phyloP scores from a whole-genome alignment of 2,329 filamentous ascomycete genomes.

The Sclerotinia minor region DNA sequence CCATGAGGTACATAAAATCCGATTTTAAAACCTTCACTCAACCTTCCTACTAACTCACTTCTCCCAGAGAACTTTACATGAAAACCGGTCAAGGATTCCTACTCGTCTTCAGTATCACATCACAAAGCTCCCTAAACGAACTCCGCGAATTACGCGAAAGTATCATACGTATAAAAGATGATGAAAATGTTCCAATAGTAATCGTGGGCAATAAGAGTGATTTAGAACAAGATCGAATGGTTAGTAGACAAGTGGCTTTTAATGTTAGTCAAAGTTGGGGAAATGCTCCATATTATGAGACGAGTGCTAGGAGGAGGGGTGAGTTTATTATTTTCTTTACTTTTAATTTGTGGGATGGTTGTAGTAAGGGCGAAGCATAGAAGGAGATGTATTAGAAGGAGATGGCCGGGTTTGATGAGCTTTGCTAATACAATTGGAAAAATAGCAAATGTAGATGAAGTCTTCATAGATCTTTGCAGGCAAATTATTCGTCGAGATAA shows the following conservation, averaged over 20 bases:
- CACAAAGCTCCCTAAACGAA: slow-evolving; percentile 66
- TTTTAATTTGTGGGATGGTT: background rate
- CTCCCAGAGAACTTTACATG: slow-evolving; percentile 67
- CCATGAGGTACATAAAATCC: slow-evolving; percentile 53
- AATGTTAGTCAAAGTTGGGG: slow-evolving; percentile 68
- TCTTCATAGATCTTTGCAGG: slow-evolving; percentile 66
- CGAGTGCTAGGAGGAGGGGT: slow-evolving; percentile 61
- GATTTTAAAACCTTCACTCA: background rate
- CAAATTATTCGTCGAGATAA: slow-evolving; percentile 65
- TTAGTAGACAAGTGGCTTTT: slow-evolving; percentile 65
- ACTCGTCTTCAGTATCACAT: slow-evolving; percentile 73
- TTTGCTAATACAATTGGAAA: background rate
- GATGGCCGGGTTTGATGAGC: background rate
- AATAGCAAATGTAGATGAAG: slow-evolving; percentile 66
- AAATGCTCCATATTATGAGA: slow-evolving; percentile 73
- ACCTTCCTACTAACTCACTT: background rate
- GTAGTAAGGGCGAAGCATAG: background rate
- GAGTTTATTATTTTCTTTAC: slow-evolving; percentile 23
- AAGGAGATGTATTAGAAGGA: background rate
- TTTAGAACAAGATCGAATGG: slow-evolving; percentile 68
- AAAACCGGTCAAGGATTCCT: slow-evolving; percentile 75
- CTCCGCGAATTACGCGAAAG: slow-evolving; percentile 71
- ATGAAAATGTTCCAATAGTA: slow-evolving; percentile 68
- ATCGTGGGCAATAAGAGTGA: slow-evolving; percentile 75
- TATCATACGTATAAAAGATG: slow-evolving; percentile 72